Evolutionary conservation across 2,329 filamentous ascomycete species (phyloP), one percentile per base, ranked within the genome.

Genomic region (Aphanoascus verrucosus): DNA sequence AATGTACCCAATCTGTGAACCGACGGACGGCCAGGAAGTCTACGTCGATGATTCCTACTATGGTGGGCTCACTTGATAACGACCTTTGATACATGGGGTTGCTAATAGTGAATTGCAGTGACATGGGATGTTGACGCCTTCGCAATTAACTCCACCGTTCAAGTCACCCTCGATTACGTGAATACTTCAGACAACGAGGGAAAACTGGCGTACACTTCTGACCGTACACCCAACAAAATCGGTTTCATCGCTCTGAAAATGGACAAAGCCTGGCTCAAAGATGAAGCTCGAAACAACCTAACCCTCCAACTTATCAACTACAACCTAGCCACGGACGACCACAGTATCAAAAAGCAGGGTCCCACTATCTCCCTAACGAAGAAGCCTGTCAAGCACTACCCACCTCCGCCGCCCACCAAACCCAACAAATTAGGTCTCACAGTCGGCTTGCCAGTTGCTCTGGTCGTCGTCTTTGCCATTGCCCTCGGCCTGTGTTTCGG

Each of bases 401-500:
- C 68, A 19, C 64, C 67, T 1, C 64, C 66, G 3, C 59, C 57
- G 19, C 58, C 59, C 11, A 58, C 59, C 9, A 60, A 60, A 19
- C 60, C 59, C 38, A 66, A 63, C 40, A 69, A 67, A 42, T 47
- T 66, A 2, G 70, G 66, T 7, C 60, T 74, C n/a, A 60, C 64
- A 47, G 66, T 74, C 48, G 72, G 72, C 14, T 58, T 75, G 5
- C 72, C 72, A 0, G 61, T 74, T 19, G 64, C 62, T 12, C 58
- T 74, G 7, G 64, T 62, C 17, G 64, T 69, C 47, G 58, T 73
- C 15, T 48, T 69, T 14, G 34, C 69, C 14, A 64, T 73, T 34
- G 58, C 69, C 12, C 55, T 63, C n/a, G 69, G 66, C 2, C 56
- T 73, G 15, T 71, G 60, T 38, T 66, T 71, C 53, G 67, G 71